Conservation (phyloP, 805 yeast species). For the Teunomyces pallodes region DNA sequence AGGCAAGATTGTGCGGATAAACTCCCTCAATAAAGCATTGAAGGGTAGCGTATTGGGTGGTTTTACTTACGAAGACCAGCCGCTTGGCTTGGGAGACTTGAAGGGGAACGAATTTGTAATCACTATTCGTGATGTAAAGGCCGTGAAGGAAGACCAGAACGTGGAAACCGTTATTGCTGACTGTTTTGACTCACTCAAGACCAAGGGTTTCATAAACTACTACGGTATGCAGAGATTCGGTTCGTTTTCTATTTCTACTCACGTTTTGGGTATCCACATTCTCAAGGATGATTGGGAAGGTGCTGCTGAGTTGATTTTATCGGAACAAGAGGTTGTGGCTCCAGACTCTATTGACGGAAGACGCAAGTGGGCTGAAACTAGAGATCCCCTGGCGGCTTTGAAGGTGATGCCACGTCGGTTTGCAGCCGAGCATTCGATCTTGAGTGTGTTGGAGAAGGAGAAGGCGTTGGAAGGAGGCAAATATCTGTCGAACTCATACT, state of each 20-base stretch:
- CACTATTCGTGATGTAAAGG: conserved; percentile 70
- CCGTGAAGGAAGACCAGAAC: conserved; percentile 26
- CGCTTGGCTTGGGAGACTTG: conserved; percentile 76
- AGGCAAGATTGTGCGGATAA: conserved; percentile 71
- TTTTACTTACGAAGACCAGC: conserved; percentile 60
- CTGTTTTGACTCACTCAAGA: conserved; percentile 56
- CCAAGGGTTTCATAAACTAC: conserved; percentile 84
- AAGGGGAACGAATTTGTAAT: conserved; percentile 86
- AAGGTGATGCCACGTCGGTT: conserved; percentile 83
- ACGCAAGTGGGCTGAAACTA: conserved; percentile 72
- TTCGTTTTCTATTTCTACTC: conserved; percentile 90
- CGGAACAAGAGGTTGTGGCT: conserved; percentile 80
- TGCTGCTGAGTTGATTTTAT: conserved; percentile 74
- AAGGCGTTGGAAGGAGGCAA: conserved; percentile 41
- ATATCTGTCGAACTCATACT: conserved; percentile 55
- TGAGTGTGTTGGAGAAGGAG: conserved; percentile 57
- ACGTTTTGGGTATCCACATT: conserved; percentile 72
- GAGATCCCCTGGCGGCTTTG: conserved; percentile 63
- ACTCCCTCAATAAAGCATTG: conserved; percentile 70
- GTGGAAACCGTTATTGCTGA: conserved; percentile 47
- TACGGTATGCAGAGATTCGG: conserved; percentile 99
- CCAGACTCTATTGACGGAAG: conserved; percentile 86
- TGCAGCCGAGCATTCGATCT: conserved; percentile 76
- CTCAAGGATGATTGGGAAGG: conserved; percentile 72
- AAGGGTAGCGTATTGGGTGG: conserved; percentile 80